phyloP scores from a whole-genome alignment of 805 yeast species.

The Ogataea saltuana region DNA sequence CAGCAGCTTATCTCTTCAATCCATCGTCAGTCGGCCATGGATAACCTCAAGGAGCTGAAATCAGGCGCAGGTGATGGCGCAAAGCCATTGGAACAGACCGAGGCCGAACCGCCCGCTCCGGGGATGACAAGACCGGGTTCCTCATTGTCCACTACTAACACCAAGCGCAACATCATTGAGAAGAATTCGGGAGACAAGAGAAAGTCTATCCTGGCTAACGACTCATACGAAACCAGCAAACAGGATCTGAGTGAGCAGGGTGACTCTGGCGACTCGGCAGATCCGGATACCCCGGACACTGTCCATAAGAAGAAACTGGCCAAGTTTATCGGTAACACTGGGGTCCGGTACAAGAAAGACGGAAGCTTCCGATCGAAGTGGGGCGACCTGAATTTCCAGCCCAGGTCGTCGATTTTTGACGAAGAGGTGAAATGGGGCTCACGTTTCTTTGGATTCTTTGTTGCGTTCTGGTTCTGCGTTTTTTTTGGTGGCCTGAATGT shows the following conservation, averaged over 20 bases:
- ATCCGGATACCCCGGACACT: not conserved
- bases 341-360: constrained; percentile 28
- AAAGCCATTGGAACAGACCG: not conserved
- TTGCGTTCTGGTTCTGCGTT: constrained; percentile 73
- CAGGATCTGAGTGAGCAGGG: not conserved
- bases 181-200: constrained; percentile 19
- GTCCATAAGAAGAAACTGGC: constrained; percentile 6
- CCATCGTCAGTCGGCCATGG: no score
- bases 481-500: constrained; percentile 55
- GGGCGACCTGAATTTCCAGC: constrained; percentile 51
- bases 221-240: constrained; percentile 22
- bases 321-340: not conserved
- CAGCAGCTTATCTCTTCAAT: no score
- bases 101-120: not conserved
- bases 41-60: no score
- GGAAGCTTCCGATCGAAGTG: constrained; percentile 50
- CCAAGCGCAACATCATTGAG: constrained; percentile 15
- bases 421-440: constrained; percentile 44
- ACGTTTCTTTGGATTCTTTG: constrained; percentile 76
- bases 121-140: constrained; percentile 12
- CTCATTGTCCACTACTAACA: constrained; percentile 7
- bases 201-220: constrained; percentile 24
- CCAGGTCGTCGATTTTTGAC: constrained; percentile 55
- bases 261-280: not conserved
- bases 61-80: no score